Base-by-base conservation (phyloP, 2,329 filamentous ascomycete genomes). In the Fusarium neocosmosporiellum region DNA sequence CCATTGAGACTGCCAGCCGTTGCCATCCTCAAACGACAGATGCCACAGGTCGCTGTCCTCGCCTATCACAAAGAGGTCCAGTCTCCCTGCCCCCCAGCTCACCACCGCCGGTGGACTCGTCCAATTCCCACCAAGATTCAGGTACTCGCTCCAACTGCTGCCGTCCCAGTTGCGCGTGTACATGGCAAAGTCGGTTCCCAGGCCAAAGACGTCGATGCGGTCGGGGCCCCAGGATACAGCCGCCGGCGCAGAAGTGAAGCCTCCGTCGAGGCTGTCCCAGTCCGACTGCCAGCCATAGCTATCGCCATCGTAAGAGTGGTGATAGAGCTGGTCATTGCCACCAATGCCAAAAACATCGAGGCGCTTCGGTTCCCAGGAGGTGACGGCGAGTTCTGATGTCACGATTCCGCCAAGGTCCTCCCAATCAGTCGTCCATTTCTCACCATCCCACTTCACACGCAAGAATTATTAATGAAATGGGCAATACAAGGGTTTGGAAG, bases 41-140 rank as follows among this genome's bases (percentile, higher is more conserved):
- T 78, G 75, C 14, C 59, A 79, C 69, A 75, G 75, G 75, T 70
- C 78, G 77, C 63, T 77, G 69, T 43, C 77, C 69, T 37, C 81
- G 8, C 77, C 76, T 13, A 78, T 69, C 7, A 76, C 79, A 53
- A 80, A 80, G 13, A 81, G 65, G 33, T 79, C 76, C 33, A 79
- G 71, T 46, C 78, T 72, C 53, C 78, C 74, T 10, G 59, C 29
- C 1, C 70, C 79, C 74, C 76, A 78, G 0, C 75, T 76, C 41
- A 78, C 80, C 75, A 58, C 77, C 69, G 48, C 74, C 66, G 64
- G 73, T 70, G 33, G 80, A 62, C 41, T 71, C 66, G 4, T 24
- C 57, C 57, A 59, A 8, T 43, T 20, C 1, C 79, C 80, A 54
- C 79, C 80, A 50, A 81, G 75, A 36, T 72, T 70, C 48, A 74